A percentile compares a stretch with the other conserved stretches of the same genome.
Conservation (phyloP, 306 rosid genomes). For the Ceratonia siliqua region DNA sequence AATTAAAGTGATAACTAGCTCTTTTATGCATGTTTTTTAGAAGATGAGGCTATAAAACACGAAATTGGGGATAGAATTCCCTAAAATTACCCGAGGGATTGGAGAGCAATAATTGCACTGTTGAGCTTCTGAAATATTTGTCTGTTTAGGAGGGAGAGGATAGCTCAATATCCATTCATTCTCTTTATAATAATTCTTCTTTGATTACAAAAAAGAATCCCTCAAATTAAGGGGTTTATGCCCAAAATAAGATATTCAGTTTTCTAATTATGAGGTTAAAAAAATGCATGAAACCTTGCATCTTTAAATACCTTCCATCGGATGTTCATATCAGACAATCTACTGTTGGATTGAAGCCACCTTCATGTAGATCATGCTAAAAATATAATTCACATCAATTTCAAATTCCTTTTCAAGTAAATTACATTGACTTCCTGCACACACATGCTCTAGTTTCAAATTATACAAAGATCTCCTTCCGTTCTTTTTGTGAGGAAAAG, state of each 20-base stretch:
- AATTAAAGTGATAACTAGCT: too few relatives aligned
- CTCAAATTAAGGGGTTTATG: not conserved
- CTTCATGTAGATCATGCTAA: not conserved
- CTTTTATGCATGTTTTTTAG: not conserved
- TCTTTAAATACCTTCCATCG: not conserved
- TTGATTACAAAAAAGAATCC: too few relatives aligned
- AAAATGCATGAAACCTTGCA: not conserved
- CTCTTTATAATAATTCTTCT: not conserved
- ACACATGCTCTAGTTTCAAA: not conserved
- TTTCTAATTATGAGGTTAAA: not conserved
- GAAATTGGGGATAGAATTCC: not conserved
- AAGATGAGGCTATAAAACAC: too few relatives aligned
- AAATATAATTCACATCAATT: not conserved
- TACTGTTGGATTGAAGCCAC: not conserved
- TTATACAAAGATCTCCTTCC: not conserved
- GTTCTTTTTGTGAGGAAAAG: not conserved
- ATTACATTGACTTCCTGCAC: not conserved
- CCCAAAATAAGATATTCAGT: not conserved
- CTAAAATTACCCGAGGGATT: not conserved
- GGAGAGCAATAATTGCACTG: not conserved
- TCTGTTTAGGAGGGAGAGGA: too few relatives aligned
- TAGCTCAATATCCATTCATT: not conserved
- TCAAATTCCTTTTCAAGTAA: not conserved
- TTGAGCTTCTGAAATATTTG: too few relatives aligned
- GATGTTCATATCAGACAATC: not conserved